Evolutionary conservation across 164 flowering plant species (phyloP).

Genomic region (Platanus orientalis): DNA sequence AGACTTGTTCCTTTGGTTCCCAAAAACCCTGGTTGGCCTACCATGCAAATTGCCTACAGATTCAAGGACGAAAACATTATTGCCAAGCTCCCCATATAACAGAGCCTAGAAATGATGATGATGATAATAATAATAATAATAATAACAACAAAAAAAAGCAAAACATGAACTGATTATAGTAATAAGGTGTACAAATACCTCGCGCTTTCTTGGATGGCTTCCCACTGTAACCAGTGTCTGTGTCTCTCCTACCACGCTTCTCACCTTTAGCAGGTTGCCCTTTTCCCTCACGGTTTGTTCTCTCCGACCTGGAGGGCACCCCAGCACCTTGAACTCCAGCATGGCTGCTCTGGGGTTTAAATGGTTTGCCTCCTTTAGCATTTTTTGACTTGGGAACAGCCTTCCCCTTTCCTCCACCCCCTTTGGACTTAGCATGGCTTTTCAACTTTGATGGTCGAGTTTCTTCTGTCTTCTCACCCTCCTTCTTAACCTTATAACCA

Average conservation of each 20-base stretch:
- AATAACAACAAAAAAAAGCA: not conserved
- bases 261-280: slow-evolving; percentile 17
- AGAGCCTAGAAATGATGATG: not conserved
- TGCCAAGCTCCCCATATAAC: not conserved
- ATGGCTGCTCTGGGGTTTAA: slow-evolving; percentile 13
- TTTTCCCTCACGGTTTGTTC: slow-evolving; percentile 19
- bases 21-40: slow-evolving; percentile 18
- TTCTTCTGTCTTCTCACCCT: slow-evolving; percentile 12
- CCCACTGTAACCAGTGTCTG: slow-evolving; percentile 12
- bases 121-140: too few relatives aligned
- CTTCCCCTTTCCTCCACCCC: slow-evolving; percentile 24
- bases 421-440: slow-evolving; percentile 16
- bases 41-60: slow-evolving; percentile 28
- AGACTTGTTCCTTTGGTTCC: slow-evolving; percentile 17
- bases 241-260: slow-evolving; percentile 26
- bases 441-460: slow-evolving; percentile 18
- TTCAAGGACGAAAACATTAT: not conserved
- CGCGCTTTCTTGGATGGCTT: slow-evolving; percentile 26
- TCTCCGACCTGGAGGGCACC: slow-evolving; percentile 15
- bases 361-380: slow-evolving; percentile 17
- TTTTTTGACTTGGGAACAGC: slow-evolving; percentile 14
- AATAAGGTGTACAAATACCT: slow-evolving; percentile 14
- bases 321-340: slow-evolving; percentile 18
- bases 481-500: slow-evolving; percentile 31
- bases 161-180: not conserved